phyloP scores from a whole-genome alignment of 73 alveolate species.

The Paramecium sonneborni region DNA sequence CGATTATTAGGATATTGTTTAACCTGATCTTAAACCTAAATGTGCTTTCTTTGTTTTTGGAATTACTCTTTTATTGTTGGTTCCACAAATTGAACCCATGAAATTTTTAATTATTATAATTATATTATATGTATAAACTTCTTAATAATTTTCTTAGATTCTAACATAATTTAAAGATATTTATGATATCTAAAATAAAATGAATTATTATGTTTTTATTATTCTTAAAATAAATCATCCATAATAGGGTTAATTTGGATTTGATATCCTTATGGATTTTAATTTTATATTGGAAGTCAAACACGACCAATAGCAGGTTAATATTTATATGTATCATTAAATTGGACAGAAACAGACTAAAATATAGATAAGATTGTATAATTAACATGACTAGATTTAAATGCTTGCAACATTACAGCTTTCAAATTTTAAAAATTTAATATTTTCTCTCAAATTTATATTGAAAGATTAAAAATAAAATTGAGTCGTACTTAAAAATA shows the following conservation, averaged over 20 bases:
- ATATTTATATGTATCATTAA: background rate
- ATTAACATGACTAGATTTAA: too few relatives aligned
- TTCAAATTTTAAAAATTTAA: too few relatives aligned
- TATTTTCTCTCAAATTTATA: too few relatives aligned
- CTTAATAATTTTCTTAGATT: too few relatives aligned
- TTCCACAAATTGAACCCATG: conserved; percentile 47
- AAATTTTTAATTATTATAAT: background rate
- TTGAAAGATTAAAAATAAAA: too few relatives aligned
- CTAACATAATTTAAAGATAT: too few relatives aligned
- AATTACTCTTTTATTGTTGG: background rate
- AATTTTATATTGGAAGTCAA: background rate
- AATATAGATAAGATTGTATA: too few relatives aligned
- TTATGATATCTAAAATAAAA: too few relatives aligned
- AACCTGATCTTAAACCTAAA: conserved; percentile 35
- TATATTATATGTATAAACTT: background rate
- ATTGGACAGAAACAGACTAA: background rate
- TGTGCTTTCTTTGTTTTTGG: conserved; percentile 32
- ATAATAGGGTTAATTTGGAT: conserved; percentile 13
- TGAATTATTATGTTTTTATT: too few relatives aligned
- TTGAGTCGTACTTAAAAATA: too few relatives aligned
- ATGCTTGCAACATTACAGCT: too few relatives aligned
- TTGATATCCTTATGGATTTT: background rate
- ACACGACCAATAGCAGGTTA: conserved; percentile 19
- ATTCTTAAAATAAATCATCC: background rate
- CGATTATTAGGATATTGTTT: background rate